Evolutionary conservation across 805 yeast genomes (phyloP), one percentile per base, ranked within the genome.

Genomic region (Candida sanyiensis): DNA sequence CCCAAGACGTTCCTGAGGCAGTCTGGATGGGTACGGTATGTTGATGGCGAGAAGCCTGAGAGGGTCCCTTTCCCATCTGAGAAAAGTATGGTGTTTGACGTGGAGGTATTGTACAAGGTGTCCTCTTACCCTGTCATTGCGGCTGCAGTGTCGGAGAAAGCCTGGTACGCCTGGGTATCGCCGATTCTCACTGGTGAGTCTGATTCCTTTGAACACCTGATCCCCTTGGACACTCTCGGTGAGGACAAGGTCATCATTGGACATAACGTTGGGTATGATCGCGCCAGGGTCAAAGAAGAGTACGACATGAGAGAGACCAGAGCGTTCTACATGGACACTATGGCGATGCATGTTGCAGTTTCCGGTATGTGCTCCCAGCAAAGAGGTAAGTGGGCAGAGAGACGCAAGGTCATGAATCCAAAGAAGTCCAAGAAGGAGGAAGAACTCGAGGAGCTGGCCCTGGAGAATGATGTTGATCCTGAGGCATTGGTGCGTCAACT

Each of bases 91-190:
- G 88, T 83, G 0, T 90, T 90, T 58, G 99, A 93, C 59, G 89
- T 86, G 9, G 99, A 93, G 57, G 85, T 82, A 0, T 57, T 89
- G 52, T 89, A 87, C 61, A 80, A 85, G 48, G 60, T 76, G 1
- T 75, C 93, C 0, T 73, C 71, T 4, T 89, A 77, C 54, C 80
- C 97, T 0, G 75, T 83, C 0, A 56, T 93, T 59, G 96, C 96
- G 2, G 73, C 84, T 0, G 95, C 96, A 9, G 79, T 71, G 2
- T 77, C 96, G 0, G 57, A 69, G 0, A 65, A 70, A 8, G 95
- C 96, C 0, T 88, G 97, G 95, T 93, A 89, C 54, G 78, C 80
- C 0, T 93, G 99, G 99, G 79, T 87, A 7, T 87, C 96, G 0
- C 98, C 99, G 0, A 79, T 72, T 56, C 58, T 93, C 16, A 69